Evolutionary conservation across 257 asterid species (phyloP), one percentile per base, ranked within the genome.

Genomic region (Cinchona pubescens): DNA sequence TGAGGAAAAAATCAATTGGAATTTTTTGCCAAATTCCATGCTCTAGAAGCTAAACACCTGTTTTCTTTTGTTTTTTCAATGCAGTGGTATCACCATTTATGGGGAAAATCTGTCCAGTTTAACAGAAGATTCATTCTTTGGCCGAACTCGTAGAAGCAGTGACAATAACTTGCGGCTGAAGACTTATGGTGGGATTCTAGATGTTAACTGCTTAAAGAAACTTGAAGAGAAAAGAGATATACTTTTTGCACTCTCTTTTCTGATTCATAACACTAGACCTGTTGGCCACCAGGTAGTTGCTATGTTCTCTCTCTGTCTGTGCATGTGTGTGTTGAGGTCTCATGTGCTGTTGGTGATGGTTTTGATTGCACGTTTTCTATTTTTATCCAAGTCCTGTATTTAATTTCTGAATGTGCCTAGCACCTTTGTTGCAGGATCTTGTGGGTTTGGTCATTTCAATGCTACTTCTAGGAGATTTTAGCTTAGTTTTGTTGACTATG

Each of bases 381-480:
- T 40, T 32, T 29, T 60, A 40, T 64, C 61, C 61, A 23, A 55
- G 29, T 55, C n/a, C n/a, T 8, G 42, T 29, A 18, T 23, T 49
- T 27, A 55, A n/a, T 66, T 48, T 45, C 61, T 76, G 71, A 56
- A 53, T n/a, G 15, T 43, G 64, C 13, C 43, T 69, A 56, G 7
- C 23, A 21, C 43, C 69, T 60, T 61, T 55, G 27, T 38, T 86
- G 92, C 97, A 92, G 99, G 98, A 95, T 87, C 96, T 95, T 82
- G 99, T 95, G 49, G 99, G 99, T 67, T 81, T 92, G 92, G 91
- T 92, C 75, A 88, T 95, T 76, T 95, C 98, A 45, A 86, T 95
- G 85, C 89, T 95, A 83, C 98, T 95, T 79, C 88, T 92, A 68
- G 99, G 98, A 72, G 99, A 95, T 86, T 92, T 95, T 87, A 92